Conservation (phyloP, 2,329 filamentous ascomycete genomes). For the Fusarium oxysporum region DNA sequence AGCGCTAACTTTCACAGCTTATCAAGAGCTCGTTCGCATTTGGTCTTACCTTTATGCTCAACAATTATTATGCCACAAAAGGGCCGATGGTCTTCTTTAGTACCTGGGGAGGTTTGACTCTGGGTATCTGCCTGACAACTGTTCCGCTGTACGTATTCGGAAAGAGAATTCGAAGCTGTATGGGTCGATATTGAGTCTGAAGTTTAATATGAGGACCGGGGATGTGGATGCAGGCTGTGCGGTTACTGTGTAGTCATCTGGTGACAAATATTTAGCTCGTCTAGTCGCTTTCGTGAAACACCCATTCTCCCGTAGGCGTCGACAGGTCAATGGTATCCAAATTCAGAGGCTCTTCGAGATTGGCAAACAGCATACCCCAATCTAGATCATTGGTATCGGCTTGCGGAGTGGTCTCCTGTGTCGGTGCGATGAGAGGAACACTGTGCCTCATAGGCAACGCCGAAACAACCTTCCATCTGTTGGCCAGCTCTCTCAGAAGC, state of each 20-base stretch:
- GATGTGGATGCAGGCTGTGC: too few relatives aligned
- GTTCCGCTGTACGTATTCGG: not conserved
- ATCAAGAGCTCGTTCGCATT: slow-evolving; percentile 1
- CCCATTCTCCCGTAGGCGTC: not conserved
- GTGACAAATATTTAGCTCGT: not conserved
- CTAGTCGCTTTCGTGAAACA: not conserved
- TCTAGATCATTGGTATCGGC: not conserved
- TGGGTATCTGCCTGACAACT: not conserved
- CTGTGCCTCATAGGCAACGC: not conserved
- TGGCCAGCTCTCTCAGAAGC: not conserved
- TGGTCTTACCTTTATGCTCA: slow-evolving; percentile 1
- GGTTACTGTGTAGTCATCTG: too few relatives aligned
- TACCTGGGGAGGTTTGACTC: not conserved
- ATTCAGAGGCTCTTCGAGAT: not conserved
- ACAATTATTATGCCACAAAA: not conserved
- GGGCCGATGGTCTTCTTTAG: not conserved
- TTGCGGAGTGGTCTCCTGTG: not conserved
- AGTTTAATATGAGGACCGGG: too few relatives aligned
- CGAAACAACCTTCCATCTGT: not conserved
- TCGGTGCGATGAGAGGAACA: not conserved
- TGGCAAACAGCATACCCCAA: not conserved
- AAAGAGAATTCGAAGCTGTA: not conserved
- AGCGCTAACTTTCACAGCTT: not conserved
- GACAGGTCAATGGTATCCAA: not conserved
- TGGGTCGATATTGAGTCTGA: not conserved